Evolutionary conservation across 768 basidiomycete species (phyloP), one percentile per base, ranked within the genome.

Genomic region (Russula olivacea): DNA sequence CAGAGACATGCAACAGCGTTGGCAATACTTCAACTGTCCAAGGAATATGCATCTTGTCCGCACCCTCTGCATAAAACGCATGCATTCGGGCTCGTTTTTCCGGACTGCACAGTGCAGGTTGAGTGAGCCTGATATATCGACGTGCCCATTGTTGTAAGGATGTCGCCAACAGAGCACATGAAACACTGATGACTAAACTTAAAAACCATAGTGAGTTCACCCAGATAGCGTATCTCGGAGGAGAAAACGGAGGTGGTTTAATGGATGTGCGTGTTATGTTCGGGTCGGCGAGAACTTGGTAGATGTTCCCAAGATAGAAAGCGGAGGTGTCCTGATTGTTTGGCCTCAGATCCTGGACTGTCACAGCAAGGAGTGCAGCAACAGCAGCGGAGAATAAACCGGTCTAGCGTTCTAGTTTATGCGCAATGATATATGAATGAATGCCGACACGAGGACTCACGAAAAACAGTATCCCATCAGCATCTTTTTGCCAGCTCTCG

Each of bases 191-290:
- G 17, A 23, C 50, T 28, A 60, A 45, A 9, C 59, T 60, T 41
- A 53, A 23, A 28, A 45, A 52, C 59, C 59, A 60, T 21, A 60
- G 59, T 14, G 51, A 41, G 17, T 60, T 60, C 47, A 60, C 59
- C 50, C 28, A 53, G 28, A 60, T 8, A 4, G 59, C 38, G 9
- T 15, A 52, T 59, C 3, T 30, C 17, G 58, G 41, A 21, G 58
- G 58, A 25, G 58, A 52, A 30, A 43, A 59, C 0, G 25, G 19
- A 10, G 30, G 58, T 34, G 40, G 58, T 21, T 25, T 19, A 5
- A 5, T 43, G n/a, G 40, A 32, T 30, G 28, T 6, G 9, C n/a
- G 17, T n/a, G 58, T n/a, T 23, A 11, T 14, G 40, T 59, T 59
- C 4, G 58, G 40, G 40, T 59, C 8, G 6, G 51, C 28, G 2